A percentile compares a stretch with the other conserved stretches of the same genome.
Conservation (phyloP, 2,329 filamentous ascomycete genomes). For the Metarhizium sp. region DNA sequence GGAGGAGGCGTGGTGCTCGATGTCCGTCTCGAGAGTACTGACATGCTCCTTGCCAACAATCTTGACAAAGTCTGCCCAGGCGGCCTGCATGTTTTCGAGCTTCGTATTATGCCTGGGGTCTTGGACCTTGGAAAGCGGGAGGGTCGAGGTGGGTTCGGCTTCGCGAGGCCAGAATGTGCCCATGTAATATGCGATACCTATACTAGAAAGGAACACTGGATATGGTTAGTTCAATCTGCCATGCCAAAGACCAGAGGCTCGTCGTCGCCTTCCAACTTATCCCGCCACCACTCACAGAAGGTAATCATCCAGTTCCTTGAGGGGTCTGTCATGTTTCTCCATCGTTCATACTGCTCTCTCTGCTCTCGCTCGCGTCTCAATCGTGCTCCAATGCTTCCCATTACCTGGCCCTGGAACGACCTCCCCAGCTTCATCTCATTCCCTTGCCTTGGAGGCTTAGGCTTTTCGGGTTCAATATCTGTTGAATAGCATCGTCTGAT, state of each 20-base stretch:
- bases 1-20: conserved; percentile 48
- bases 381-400: conserved; percentile 46
- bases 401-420: conserved; percentile 49
- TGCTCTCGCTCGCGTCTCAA: conserved; percentile 46
- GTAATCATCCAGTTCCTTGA: conserved; percentile 41
- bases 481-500: conserved; percentile 22
- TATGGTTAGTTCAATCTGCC: conserved; percentile 3
- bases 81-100: conserved; percentile 56
- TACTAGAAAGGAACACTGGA: conserved; percentile 42
- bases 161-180: conserved; percentile 46
- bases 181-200: conserved; percentile 46
- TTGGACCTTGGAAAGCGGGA: conserved; percentile 42
- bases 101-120: conserved; percentile 48
- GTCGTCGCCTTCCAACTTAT: neutral
- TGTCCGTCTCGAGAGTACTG: conserved; percentile 46
- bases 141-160: conserved; percentile 44
- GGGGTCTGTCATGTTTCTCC: conserved; percentile 29
- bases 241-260: neutral
- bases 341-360: conserved; percentile 37
- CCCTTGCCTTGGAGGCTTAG: conserved; percentile 19
- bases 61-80: conserved; percentile 59
- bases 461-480: conserved; percentile 25
- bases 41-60: conserved; percentile 57
- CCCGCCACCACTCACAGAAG: conserved; percentile 36
- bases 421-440: conserved; percentile 29